These are phyloP conservation scores for Lentinus brumalis DNA, from an alignment of 768 basidiomycete genomes.

Conservation along the genomic window DNA sequence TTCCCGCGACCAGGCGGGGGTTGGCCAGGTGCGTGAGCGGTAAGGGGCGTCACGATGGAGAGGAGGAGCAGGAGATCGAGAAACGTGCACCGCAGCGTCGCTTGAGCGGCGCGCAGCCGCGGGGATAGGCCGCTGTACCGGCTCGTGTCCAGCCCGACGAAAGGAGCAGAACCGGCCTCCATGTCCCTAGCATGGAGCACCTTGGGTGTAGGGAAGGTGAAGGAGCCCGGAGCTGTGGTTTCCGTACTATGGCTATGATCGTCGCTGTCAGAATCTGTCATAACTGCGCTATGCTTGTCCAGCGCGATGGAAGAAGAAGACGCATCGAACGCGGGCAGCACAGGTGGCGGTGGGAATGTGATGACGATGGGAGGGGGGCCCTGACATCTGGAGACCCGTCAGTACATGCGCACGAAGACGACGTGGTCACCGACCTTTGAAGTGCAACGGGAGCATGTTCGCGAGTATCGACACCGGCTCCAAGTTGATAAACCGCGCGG, in stretches of 20 bases:
- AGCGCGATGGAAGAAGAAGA: not conserved
- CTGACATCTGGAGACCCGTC: constrained; percentile 51
- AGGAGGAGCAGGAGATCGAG: no score
- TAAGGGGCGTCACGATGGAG: not conserved
- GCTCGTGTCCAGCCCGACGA: constrained; percentile 19
- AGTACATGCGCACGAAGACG: not conserved
- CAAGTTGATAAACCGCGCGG: constrained; percentile 66
- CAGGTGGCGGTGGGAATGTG: constrained; percentile 53
- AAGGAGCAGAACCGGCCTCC: not conserved
- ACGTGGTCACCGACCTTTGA: constrained; percentile 50
- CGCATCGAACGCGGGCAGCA: not conserved
- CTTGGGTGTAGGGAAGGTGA: not conserved
- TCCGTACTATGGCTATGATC: not conserved
- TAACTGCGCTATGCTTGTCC: not conserved
- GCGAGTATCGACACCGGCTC: constrained; percentile 62
- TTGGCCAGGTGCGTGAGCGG: not conserved
- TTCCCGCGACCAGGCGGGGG: not conserved
- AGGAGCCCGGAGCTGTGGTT: not conserved
- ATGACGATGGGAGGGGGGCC: constrained; percentile 61
- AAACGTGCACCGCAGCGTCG: not conserved
- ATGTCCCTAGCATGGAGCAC: constrained; percentile 10
- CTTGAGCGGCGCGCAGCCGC: not conserved
- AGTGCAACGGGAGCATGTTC: constrained; percentile 59
- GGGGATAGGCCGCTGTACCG: constrained; percentile 20
- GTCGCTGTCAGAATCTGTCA: not conserved